Evolutionary conservation across 1,284 basidiomycete species (phyloP).

Genomic region (Mycosarcoma mackinlayi): DNA sequence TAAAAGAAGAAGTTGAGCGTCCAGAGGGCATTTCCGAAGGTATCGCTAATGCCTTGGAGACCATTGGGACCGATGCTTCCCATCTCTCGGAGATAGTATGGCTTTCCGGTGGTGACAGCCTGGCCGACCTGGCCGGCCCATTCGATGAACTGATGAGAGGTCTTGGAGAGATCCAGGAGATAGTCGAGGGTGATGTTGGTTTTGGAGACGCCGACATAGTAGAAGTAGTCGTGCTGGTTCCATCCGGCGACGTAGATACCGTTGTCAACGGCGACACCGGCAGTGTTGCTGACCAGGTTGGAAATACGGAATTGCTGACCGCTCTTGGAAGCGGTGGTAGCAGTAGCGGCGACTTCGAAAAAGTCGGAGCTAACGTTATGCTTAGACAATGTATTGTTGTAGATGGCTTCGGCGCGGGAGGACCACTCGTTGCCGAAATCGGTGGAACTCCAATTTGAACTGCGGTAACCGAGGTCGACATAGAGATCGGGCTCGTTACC

Average conservation of each 20-base stretch:
- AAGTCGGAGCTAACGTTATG: slow-evolving; percentile 40
- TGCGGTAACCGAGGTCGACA: slow-evolving; percentile 47
- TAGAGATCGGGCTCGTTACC: slow-evolving; percentile 62
- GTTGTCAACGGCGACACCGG: slow-evolving; percentile 50
- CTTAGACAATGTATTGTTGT: slow-evolving; percentile 45
- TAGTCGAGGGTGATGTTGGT: slow-evolving; percentile 35
- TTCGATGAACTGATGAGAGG: slow-evolving; percentile 46
- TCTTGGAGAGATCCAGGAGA: slow-evolving; percentile 50
- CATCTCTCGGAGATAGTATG: slow-evolving; percentile 61
- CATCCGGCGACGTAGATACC: slow-evolving; percentile 60
- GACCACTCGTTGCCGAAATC: slow-evolving; percentile 53
- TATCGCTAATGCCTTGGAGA: slow-evolving; percentile 51
- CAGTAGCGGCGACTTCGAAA: slow-evolving; percentile 58
- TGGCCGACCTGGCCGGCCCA: slow-evolving; percentile 50
- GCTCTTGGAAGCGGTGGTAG: slow-evolving; percentile 53
- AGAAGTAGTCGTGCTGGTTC: slow-evolving; percentile 64
- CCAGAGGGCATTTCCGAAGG: slow-evolving; percentile 59
- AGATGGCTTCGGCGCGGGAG: slow-evolving; percentile 36
- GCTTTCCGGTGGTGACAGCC: slow-evolving; percentile 52
- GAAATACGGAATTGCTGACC: slow-evolving; percentile 53
- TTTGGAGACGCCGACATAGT: slow-evolving; percentile 50
- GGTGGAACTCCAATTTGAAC: slow-evolving; percentile 21
- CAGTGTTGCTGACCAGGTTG: slow-evolving; percentile 48
- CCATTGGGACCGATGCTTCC: slow-evolving; percentile 57
- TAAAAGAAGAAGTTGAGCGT: slow-evolving; percentile 60